phyloP scores from a whole-genome alignment of 129 eudicot genomes.

The Sambucus nigra region DNA sequence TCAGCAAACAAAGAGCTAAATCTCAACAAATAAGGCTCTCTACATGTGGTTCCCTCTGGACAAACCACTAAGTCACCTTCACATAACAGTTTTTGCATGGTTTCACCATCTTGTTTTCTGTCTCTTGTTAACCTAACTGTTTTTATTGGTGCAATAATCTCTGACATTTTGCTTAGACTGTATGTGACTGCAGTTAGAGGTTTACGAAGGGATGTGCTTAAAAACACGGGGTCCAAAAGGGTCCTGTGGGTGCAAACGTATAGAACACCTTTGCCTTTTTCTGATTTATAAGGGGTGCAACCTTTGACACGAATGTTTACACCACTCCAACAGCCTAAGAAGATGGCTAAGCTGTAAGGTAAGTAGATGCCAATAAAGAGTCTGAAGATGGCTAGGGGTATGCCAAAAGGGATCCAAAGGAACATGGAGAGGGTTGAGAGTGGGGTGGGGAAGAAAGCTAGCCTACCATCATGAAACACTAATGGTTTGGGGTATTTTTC shows the following conservation, averaged over 20 bases:
- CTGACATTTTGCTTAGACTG: conserved; percentile 74
- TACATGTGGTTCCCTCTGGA: conserved; percentile 95
- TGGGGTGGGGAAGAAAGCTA: conserved; percentile 86
- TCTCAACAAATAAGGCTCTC: conserved; percentile 79
- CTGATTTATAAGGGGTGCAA: conserved; percentile 7
- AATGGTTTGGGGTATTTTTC: conserved; percentile 71
- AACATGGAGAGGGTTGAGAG: conserved; percentile 58
- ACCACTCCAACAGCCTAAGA: conserved; percentile 45
- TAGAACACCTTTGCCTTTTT: conserved; percentile 50
- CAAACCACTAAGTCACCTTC: conserved; percentile 89
- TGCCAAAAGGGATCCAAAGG: conserved; percentile 76
- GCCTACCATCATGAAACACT: conserved; percentile 86
- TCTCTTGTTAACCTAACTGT: conserved; percentile 62
- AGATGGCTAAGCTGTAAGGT: conserved; percentile 44
- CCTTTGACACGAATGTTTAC: conserved; percentile 31
- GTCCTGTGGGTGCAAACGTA: conserved; percentile 90
- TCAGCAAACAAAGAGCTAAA: conserved; percentile 93
- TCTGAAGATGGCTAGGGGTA: conserved; percentile 44
- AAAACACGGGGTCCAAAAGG: conserved; percentile 69
- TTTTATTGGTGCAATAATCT: conserved; percentile 56
- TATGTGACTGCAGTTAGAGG: conserved; percentile 83
- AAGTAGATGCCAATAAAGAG: conserved; percentile 42
- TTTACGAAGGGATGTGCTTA: conserved; percentile 39
- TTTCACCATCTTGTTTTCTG: conserved; percentile 46
- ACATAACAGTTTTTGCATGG: conserved; percentile 40